A percentile compares a stretch with the other conserved stretches of the same genome.
These are phyloP conservation scores for Geotrichum phurueaensis DNA, from an alignment of 1,139 yeast genomes.

Conservation along the genomic window DNA sequence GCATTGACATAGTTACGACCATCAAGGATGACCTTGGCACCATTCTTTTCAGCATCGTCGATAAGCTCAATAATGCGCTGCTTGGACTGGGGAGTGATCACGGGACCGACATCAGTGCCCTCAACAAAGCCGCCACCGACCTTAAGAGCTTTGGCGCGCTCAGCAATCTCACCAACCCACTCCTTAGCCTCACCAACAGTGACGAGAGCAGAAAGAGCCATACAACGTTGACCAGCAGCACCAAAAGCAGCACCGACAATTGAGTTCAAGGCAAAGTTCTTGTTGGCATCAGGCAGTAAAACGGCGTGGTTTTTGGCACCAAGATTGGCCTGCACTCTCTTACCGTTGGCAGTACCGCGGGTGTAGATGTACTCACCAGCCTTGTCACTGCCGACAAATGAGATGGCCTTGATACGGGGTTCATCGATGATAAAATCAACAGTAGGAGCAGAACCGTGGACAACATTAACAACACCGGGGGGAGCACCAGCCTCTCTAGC, in stretches of 20 bases:
- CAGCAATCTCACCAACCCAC: slow-evolving; percentile 59
- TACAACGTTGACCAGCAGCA: slow-evolving; percentile 82
- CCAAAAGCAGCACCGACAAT: slow-evolving; percentile 76
- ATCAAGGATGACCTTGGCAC: slow-evolving; percentile 57
- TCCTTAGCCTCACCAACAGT: slow-evolving; percentile 66
- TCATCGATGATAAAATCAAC: slow-evolving; percentile 70
- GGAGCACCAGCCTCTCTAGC: slow-evolving; percentile 75
- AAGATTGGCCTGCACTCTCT: slow-evolving; percentile 70
- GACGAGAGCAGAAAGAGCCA: slow-evolving; percentile 72
- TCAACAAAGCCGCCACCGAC: slow-evolving; percentile 66
- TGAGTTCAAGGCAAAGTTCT: slow-evolving; percentile 59
- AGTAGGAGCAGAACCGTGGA: slow-evolving; percentile 72
- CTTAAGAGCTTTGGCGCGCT: slow-evolving; percentile 51
- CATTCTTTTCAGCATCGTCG: slow-evolving; percentile 47
- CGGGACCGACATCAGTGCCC: slow-evolving; percentile 64
- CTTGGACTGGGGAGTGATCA: slow-evolving; percentile 56
- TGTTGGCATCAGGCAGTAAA: slow-evolving; percentile 67
- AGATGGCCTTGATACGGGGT: slow-evolving; percentile 71
- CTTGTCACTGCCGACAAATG: slow-evolving; percentile 72
- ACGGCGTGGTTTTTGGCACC: slow-evolving; percentile 78
- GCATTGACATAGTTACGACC: slow-evolving; percentile 52
- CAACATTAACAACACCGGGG: slow-evolving; percentile 65
- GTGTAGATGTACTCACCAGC: slow-evolving; percentile 71
- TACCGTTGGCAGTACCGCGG: slow-evolving; percentile 63
- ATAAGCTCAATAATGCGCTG: slow-evolving; percentile 52